Percentiles rank a stretch among this genome's conserved stretches.
phyloP scores from a whole-genome alignment of 176 grass and related monocot genomes.

The Avena sativa region DNA sequence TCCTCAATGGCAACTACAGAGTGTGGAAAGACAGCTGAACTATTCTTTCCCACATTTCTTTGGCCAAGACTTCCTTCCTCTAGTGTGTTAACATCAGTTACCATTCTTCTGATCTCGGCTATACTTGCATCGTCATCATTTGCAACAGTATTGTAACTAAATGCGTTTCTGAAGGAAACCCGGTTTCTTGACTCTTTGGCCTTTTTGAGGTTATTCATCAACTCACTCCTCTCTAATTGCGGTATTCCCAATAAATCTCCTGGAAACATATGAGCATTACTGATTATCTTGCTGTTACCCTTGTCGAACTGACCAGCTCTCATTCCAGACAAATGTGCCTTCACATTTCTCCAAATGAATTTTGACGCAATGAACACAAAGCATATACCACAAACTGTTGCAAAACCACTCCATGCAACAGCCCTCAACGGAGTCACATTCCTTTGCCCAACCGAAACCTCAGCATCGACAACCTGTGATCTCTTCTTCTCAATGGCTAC shows the following conservation, averaged over 20 bases:
- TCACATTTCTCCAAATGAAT: neutral
- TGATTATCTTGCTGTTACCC: neutral
- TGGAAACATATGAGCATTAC: neutral
- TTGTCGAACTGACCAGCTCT: neutral
- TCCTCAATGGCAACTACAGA: conserved; percentile 6
- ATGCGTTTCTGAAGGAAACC: conserved; percentile 15
- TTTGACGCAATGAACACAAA: neutral
- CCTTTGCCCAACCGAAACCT: conserved; percentile 6
- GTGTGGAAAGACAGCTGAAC: neutral
- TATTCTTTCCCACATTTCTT: neutral
- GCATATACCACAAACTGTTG: conserved; percentile 42
- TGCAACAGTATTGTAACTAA: conserved; percentile 9
- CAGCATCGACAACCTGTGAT: neutral
- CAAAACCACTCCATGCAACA: conserved; percentile 35
- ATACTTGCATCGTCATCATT: neutral
- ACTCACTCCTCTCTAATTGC: conserved; percentile 19
- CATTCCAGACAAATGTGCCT: neutral
- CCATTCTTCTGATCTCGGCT: conserved; percentile 11
- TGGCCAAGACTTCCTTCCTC: conserved; percentile 23
- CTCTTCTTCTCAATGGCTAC: conserved; percentile 19
- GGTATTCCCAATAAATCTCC: conserved; percentile 15
- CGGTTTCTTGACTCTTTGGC: conserved; percentile 26
- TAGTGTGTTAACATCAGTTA: conserved; percentile 13
- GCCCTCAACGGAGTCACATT: conserved; percentile 12
- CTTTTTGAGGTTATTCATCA: conserved; percentile 43